Conservation (phyloP, 352 stramenopile species). For the Thraustotheca clavata region DNA sequence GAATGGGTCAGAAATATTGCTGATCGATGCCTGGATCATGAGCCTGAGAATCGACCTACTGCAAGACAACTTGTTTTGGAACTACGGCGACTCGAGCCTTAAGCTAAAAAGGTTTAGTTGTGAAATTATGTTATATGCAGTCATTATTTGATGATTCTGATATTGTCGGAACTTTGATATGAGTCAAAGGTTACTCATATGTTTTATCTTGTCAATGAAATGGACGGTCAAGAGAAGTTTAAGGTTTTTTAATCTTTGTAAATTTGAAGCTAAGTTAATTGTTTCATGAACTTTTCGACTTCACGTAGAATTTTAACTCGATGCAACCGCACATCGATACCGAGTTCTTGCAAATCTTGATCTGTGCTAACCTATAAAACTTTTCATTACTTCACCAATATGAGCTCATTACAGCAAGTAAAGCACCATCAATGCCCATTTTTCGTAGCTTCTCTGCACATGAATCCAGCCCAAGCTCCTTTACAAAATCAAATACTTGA, state of each 20-base stretch:
- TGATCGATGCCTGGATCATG: constrained; percentile 32
- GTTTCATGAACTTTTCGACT: constrained; percentile 28
- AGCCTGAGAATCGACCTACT: constrained; percentile 32
- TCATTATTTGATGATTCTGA: too few relatives aligned
- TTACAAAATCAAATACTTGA: constrained; percentile 44
- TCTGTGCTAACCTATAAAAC: constrained; percentile 25
- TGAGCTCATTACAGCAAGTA: constrained; percentile 41
- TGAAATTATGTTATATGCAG: too few relatives aligned
- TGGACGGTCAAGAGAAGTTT: too few relatives aligned
- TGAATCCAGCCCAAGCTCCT: constrained; percentile 30
- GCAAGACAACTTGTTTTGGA: constrained; percentile 42
- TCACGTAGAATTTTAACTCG: constrained; percentile 59
- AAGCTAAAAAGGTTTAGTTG: too few relatives aligned
- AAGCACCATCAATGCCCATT: constrained; percentile 50
- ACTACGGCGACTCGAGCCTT: constrained; percentile 25
- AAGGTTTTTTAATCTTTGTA: too few relatives aligned
- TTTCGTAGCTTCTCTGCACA: constrained; percentile 36
- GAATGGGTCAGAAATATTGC: constrained; percentile 32
- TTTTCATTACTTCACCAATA: too few relatives aligned
- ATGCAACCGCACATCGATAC: constrained; percentile 54
- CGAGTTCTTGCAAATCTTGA: constrained; percentile 55
- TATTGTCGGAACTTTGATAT: too few relatives aligned
- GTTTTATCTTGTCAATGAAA: too few relatives aligned
- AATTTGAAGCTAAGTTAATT: background rate
- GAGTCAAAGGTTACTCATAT: too few relatives aligned